Base-by-base conservation (phyloP, 148 eudicot species). In the Fagopyrum esculentum region DNA sequence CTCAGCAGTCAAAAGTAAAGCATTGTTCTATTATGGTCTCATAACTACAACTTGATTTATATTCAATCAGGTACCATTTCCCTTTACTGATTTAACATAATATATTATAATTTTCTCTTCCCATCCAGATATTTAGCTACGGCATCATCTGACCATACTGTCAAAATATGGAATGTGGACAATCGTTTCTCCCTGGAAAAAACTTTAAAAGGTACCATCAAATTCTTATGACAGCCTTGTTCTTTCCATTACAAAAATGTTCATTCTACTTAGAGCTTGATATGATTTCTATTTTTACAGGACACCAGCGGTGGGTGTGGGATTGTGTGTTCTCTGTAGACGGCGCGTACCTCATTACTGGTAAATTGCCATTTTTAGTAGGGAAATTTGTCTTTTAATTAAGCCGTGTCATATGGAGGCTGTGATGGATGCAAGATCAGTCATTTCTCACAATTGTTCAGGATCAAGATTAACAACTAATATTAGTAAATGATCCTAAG, bases 281-380 rank as follows among this genome's bases (percentile, higher is more conserved):
- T 64, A 64, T 10, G 17, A 71, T 71, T n/a, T 71, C n/a, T 9
- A 22, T 81, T 7, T 70, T 60, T 82, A 59, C 88, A 96, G 99
- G 99, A 60, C 99, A 96, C 80, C 87, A 89, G 45, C 91, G 99
- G 7, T 96, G 99, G 99, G 99, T 96, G 22, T 92, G 99, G 98
- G 99, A 96, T 78, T 96, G 98, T 77, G 97, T 90, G 52, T 92
- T 90, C 82, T 96, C 99, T 43, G 98, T 90, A n/a, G 98, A 96
- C 43, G 99, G 99, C 76, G 99, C 99, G 69, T 96, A 84, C 78
- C 93, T 96, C 11, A 88, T 92, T 77, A 96, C 99, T 80, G 99
- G 99, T 95, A 82, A 51, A 10, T 49, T 22, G 56, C 5, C n/a
- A 8, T 45, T n/a, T n/a, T 10, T 57, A 11, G 19, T 13, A 61